phyloP scores from a whole-genome alignment of 768 basidiomycete species.

The Suillus clintonianus region DNA sequence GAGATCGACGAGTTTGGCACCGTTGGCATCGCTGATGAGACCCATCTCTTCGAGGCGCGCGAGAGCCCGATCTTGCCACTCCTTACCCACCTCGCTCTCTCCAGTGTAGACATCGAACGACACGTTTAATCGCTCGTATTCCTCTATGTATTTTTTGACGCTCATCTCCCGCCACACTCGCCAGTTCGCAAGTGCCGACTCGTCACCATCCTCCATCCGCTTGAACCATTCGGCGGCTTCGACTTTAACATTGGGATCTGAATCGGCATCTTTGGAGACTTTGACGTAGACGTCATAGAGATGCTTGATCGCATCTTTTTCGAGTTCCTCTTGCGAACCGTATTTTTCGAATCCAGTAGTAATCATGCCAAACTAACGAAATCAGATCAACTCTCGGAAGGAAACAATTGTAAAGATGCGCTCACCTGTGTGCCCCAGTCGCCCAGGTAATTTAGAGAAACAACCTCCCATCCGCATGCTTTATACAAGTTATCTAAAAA shows the following conservation, averaged over 20 bases:
- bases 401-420: not conserved
- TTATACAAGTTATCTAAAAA: conserved; percentile 91
- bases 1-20: conserved; percentile 85
- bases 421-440: conserved; percentile 98
- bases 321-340: conserved; percentile 80
- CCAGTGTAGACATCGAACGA: conserved; percentile 91
- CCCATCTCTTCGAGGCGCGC: conserved; percentile 67
- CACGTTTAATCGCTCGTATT: conserved; percentile 89
- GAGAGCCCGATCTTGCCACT: conserved; percentile 74
- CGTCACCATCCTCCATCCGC: conserved; percentile 93
- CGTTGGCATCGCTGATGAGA: conserved; percentile 74
- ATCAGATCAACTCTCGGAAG: not conserved
- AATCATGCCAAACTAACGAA: conserved; percentile 75
- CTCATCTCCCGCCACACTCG: conserved; percentile 89
- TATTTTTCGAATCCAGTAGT: conserved; percentile 92
- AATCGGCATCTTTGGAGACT: conserved; percentile 83
- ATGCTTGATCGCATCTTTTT: conserved; percentile 91
- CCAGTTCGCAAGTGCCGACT: conserved; percentile 84
- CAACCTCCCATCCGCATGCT: conserved; percentile 91
- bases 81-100: conserved; percentile 78
- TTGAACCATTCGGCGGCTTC: conserved; percentile 89
- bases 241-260: conserved; percentile 68
- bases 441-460: conserved; percentile 90
- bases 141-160: conserved; percentile 84
- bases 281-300: conserved; percentile 94